Conservation (phyloP, 2,329 filamentous ascomycete genomes). For the Aspergillus piperis region DNA sequence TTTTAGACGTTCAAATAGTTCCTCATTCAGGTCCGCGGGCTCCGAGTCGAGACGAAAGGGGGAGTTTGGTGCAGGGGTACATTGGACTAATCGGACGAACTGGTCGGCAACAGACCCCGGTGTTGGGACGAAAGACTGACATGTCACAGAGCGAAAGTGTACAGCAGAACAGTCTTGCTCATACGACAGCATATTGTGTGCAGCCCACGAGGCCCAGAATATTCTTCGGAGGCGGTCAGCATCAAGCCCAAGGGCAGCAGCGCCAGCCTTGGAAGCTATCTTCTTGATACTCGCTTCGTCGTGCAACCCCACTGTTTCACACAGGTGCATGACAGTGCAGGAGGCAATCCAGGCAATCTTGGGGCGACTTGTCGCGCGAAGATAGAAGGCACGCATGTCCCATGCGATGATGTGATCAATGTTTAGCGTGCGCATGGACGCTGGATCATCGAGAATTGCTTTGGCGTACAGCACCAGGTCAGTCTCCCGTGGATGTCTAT, state of each 20-base stretch:
- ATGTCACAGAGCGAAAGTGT: constrained; percentile 26
- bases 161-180: constrained; percentile 36
- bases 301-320: constrained; percentile 30
- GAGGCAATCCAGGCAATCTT: constrained; percentile 36
- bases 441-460: constrained; percentile 34
- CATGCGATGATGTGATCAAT: constrained; percentile 34
- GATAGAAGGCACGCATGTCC: constrained; percentile 32
- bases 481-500: constrained; percentile 27
- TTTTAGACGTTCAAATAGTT: constrained; percentile 29
- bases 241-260: constrained; percentile 29
- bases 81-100: constrained; percentile 31
- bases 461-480: constrained; percentile 35
- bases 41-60: constrained; percentile 24
- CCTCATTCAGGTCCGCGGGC: constrained; percentile 19
- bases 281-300: constrained; percentile 32
- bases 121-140: constrained; percentile 22
- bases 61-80: constrained; percentile 30
- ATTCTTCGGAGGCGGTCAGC: constrained; percentile 33
- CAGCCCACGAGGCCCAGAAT: constrained; percentile 39
- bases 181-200: constrained; percentile 35
- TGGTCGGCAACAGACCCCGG: constrained; percentile 29
- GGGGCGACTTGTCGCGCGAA: constrained; percentile 34
- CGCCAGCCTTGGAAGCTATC: constrained; percentile 27
- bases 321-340: constrained; percentile 34
- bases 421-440: constrained; percentile 27